Base-by-base conservation (phyloP, 2,329 filamentous ascomycete species). In the Biscogniauxia marginata region DNA sequence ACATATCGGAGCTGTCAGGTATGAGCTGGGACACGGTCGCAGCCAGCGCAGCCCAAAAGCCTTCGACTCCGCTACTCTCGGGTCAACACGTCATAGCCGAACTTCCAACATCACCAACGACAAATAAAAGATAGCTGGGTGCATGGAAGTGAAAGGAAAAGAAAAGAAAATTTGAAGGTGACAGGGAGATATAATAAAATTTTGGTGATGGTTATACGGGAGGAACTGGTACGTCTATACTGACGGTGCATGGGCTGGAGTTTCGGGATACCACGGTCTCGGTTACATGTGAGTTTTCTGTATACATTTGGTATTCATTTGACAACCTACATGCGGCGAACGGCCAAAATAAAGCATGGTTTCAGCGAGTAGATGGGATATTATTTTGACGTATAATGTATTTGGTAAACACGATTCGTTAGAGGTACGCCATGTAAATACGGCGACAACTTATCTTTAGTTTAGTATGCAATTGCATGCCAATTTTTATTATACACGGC, bases 1-100 rank as follows among this genome's bases (percentile, higher is more conserved):
- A 62, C 22, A 30, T 55, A 19, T 64, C 62, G 4, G 56, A 60
- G 23, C 49, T 54, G 20, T 60, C 61, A 6, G 57, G 55, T 13
- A 22, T 58, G 34, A 58, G 56, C 9, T 63, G 58, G 61, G 56
- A 43, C 25, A 18, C 53, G 1, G 23, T 34, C 8, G 19, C 44
- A 9, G 25, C 23, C n/a, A 53, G 56, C 21, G 25, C 25, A n/a
- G 46, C 46, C 22, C 34, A 48, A 13, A 59, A 61, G n/a, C 58
- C 55, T 0, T 50, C 54, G 4, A 55, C 61, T 46, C 45, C 54
- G 13, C 58, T 56, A 21, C 48, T 63, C 25, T 47, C 57, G 34
- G 46, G 46, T 1, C 49, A 45, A 39, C 13, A 50, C 34, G 52
- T 55, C 9, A 57, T 45, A 16, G 56, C 58, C 8, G 61, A 63